A percentile compares a stretch with the other conserved stretches of the same genome.
Conservation (phyloP, 2,329 filamentous ascomycete genomes). For the Colletotrichum horii region DNA sequence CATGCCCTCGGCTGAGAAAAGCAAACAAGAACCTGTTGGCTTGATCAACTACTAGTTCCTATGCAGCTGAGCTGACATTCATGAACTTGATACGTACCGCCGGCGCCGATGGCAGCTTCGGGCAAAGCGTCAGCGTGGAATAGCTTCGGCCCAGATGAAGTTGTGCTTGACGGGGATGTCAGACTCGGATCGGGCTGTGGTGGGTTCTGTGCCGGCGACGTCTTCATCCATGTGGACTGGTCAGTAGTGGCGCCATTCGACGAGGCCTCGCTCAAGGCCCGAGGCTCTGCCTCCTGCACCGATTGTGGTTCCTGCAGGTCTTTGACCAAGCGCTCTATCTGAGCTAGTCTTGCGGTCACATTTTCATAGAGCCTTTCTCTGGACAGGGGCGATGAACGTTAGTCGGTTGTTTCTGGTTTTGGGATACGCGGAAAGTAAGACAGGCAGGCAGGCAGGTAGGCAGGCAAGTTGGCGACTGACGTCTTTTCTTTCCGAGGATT, state of each 20-base stretch:
- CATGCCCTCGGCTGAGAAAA: slow-evolving; percentile 22
- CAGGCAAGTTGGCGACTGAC: background rate
- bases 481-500: background rate
- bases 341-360: background rate
- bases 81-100: background rate
- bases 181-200: background rate
- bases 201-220: background rate
- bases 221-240: background rate
- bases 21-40: slow-evolving; percentile 21
- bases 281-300: background rate
- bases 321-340: background rate
- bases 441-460: background rate
- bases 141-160: background rate
- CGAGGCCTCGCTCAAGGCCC: background rate
- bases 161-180: background rate
- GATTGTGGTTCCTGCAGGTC: background rate
- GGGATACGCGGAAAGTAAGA: background rate
- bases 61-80: background rate
- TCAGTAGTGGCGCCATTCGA: background rate
- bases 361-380: background rate
- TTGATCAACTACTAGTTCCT: background rate
- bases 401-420: background rate
- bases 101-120: background rate
- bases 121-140: background rate
- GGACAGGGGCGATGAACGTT: background rate